phyloP scores from a whole-genome alignment of 805 yeast species.

The Candida mattraensis region DNA sequence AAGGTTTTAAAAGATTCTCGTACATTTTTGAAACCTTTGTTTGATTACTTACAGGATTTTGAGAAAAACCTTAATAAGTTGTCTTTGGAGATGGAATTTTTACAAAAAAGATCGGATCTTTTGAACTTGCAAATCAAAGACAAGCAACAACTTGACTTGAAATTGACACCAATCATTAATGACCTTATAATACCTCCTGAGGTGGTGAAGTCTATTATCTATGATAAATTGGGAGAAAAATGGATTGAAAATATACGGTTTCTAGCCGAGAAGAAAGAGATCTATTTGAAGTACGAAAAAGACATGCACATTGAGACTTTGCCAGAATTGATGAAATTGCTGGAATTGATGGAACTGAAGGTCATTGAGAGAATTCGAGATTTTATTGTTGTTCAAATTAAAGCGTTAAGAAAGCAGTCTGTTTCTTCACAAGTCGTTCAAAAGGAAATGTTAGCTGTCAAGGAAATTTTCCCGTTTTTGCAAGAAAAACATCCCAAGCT shows the following conservation, averaged over 20 bases:
- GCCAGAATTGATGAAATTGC: conserved; percentile 31
- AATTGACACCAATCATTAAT: conserved; percentile 71
- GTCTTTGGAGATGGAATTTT: conserved; percentile 59
- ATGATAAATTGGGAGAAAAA: conserved; percentile 52
- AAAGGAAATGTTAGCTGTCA: conserved; percentile 57
- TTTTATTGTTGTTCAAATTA: conserved; percentile 62
- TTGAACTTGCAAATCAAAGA: conserved; percentile 47
- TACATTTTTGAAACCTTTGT: conserved; percentile 48
- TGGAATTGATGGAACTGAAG: conserved; percentile 56
- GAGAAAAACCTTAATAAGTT: conserved; percentile 55
- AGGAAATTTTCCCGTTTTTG: conserved; percentile 61
- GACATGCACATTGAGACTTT: conserved; percentile 18
- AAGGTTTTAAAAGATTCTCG: conserved; percentile 33
- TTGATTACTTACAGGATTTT: conserved; percentile 52
- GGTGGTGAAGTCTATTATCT: conserved; percentile 55
- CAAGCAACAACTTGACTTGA: conserved; percentile 48
- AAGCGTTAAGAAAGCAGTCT: conserved; percentile 62
- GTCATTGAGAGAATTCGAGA: conserved; percentile 77
- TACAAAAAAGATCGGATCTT: conserved; percentile 52
- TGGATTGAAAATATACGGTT: conserved; percentile 72
- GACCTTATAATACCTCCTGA: conserved; percentile 77
- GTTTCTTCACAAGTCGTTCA: conserved; percentile 76
- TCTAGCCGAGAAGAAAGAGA: conserved; percentile 55
- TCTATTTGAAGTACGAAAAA: conserved; percentile 43
- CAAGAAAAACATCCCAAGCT: conserved; percentile 53